phyloP scores from a whole-genome alignment of 2,329 filamentous ascomycete genomes.

The Neofusicoccum laricinum region DNA sequence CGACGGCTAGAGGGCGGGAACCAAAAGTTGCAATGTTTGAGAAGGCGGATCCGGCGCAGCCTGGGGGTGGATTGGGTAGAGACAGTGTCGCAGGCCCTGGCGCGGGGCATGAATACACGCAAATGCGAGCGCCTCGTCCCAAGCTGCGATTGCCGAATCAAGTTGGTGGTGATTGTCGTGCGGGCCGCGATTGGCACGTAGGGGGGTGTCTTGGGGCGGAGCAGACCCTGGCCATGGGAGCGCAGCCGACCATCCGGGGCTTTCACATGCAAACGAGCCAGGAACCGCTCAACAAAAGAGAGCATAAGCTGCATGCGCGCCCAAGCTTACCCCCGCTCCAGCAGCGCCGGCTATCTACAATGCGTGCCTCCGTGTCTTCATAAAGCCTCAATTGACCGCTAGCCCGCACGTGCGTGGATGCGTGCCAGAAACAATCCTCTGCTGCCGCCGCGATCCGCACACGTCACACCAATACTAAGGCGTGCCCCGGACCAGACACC shows the following conservation, averaged over 20 bases:
- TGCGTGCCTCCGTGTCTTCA: background rate
- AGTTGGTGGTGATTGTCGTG: background rate
- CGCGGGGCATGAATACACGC: constrained; percentile 5
- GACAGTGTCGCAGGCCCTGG: constrained; percentile 3
- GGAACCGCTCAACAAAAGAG: constrained; percentile 13
- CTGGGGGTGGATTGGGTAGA: background rate
- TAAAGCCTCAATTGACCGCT: constrained; percentile 13
- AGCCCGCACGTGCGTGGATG: background rate
- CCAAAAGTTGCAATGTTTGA: constrained; percentile 7
- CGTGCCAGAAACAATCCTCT: background rate
- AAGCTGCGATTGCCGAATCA: background rate
- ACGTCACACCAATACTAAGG: background rate
- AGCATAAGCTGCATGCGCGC: constrained; percentile 13
- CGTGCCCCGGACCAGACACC: background rate
- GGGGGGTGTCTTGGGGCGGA: background rate
- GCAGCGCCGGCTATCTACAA: background rate
- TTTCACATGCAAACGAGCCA: constrained; percentile 10
- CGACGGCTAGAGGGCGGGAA: background rate
- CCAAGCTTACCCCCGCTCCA: constrained; percentile 7
- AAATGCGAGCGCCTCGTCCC: constrained; percentile 8
- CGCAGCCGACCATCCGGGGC: constrained; percentile 3
- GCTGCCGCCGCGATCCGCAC: constrained; percentile 6
- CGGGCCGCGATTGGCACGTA: background rate
- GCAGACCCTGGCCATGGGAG: background rate
- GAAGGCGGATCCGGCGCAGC: background rate